Evolutionary conservation across 2,329 filamentous ascomycete genomes (phyloP), one percentile per base, ranked within the genome.

Genomic region (Cladosporium sp.): DNA sequence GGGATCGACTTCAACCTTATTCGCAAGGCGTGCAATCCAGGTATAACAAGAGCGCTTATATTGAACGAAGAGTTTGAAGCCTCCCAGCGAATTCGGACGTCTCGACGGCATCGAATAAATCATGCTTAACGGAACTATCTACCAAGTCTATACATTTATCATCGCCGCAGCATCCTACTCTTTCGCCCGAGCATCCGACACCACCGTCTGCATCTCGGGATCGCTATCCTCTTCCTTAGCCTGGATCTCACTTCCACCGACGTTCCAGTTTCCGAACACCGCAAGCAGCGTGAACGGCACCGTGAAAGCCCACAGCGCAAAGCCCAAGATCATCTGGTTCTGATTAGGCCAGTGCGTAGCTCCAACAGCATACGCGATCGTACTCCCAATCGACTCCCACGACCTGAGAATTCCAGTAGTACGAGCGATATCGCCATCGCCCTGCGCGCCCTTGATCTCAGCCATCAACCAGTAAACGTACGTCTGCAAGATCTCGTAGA

Each of bases 321-420:
- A 75, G 0, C 74, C 75, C 34, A 76, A 55, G 15, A 73, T 71
- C 75, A 76, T 76, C 66, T 76, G 74, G 44, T 75, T 76, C 68
- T 70, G 47, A 21, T 75, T 75, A 1, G 69, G 63, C 68, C 73
- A 74, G 26, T 73, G 71, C 14, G 73, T 76, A 11, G 75, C 73
- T 3, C 74, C 75, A 6, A 77, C 72, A 14, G 72, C 74, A 32
- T 76, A 77, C 10, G 75, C 74, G 66, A 76, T 72, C 4, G 74
- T 75, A 60, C 74, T 75, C 8, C 74, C 74, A 21, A 77, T 75
- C 10, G 72, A 74, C 65, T 77, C 75, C 75, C 75, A 77, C 4
- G 72, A 75, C 54, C 75, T 67, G 21, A 77, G 58, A 26, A 76
- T 76, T 0, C 75, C 75, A 2, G 75, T 77, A 11, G 74, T 76